Base-by-base conservation (phyloP, 495 filamentous ascomycete species). In the Aspergillus carlsbadensis region DNA sequence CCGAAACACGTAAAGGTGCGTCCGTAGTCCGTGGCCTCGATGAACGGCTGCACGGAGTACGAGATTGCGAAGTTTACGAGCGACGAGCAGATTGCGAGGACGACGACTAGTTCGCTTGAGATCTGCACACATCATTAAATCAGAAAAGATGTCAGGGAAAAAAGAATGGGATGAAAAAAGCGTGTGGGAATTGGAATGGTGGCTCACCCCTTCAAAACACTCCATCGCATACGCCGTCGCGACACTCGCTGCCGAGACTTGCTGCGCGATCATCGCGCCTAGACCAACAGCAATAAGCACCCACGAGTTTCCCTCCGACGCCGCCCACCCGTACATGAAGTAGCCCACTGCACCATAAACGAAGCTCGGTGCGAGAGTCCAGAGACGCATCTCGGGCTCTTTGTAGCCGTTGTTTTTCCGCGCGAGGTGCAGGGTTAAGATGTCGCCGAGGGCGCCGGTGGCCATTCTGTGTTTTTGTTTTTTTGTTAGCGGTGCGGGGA, bases 191-290 rank as follows among this genome's bases (percentile, higher is more conserved):
- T n/a, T n/a, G n/a, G 20, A 5, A 26, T 3, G 13, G 31, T 5
- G 11, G 37, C 65, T 42, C 42, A 70, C 67, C 52, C 59, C 58
- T 42, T 70, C 68, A 21, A 70, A 71, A 35, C 66, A 72, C 42
- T 74, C 71, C 65, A 74, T 70, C 1, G 70, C 71, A 64, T 72
- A 74, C 10, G 68, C 68, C 4, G 70, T 71, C n/a, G 70, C 71
- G 47, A 73, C 59, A 54, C 66, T 69, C 17, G 68, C 69, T 0
- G 70, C 63, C 14, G 65, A 65, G 8, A 75, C 70, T 46, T 75
- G 70, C 20, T 73, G 68, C 10, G 70, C 72, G 52, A 71, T 73
- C 62, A 75, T 59, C 54, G 60, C 66, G 54, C 66, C 66, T 14
- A 73, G 51, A 3, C 63, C 64, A 24, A 73, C 59, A 10, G 69